Evolutionary conservation across 2,329 filamentous ascomycete species (phyloP).

Genomic region (Apiospora pterosperma): DNA sequence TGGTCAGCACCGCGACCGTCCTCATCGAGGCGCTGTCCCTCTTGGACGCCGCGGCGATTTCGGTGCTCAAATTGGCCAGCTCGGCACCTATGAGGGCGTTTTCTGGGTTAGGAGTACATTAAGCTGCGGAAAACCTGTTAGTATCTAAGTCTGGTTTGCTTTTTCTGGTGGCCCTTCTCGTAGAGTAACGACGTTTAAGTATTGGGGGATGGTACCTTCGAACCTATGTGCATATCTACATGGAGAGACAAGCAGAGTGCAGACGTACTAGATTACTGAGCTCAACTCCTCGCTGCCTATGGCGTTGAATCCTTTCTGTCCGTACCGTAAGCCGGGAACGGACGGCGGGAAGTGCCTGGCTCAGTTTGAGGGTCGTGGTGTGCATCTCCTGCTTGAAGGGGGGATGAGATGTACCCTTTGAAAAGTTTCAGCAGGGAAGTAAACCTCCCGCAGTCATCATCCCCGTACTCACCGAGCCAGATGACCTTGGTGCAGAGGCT

Average conservation of each 20-base stretch:
- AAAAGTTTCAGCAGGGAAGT: neutral
- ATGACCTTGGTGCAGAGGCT: neutral
- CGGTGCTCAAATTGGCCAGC: slow-evolving; percentile 14
- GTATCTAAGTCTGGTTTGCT: neutral
- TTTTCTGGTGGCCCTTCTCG: too few species aligned
- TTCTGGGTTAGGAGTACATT: slow-evolving; percentile 21
- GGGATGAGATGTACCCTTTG: neutral
- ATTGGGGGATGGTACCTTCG: too few species aligned
- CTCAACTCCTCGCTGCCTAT: neutral
- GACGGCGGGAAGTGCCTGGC: too few species aligned
- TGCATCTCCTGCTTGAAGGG: neutral
- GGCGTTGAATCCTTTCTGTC: too few species aligned
- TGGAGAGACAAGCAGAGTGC: neutral
- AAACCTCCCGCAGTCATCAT: neutral
- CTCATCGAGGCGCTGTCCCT: slow-evolving; percentile 19
- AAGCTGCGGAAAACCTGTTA: slow-evolving; percentile 11
- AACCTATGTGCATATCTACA: too few species aligned
- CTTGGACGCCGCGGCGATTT: slow-evolving; percentile 17
- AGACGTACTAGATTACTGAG: neutral
- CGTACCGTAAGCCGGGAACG: too few species aligned
- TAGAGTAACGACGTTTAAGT: too few species aligned
- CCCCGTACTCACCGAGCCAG: rapidly evolving
- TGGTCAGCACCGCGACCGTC: slow-evolving; percentile 22
- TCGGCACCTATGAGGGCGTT: slow-evolving; percentile 17
- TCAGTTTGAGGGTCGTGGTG: neutral